Base-by-base conservation (phyloP, 345 rosid species). In the Isatis tinctoria region DNA sequence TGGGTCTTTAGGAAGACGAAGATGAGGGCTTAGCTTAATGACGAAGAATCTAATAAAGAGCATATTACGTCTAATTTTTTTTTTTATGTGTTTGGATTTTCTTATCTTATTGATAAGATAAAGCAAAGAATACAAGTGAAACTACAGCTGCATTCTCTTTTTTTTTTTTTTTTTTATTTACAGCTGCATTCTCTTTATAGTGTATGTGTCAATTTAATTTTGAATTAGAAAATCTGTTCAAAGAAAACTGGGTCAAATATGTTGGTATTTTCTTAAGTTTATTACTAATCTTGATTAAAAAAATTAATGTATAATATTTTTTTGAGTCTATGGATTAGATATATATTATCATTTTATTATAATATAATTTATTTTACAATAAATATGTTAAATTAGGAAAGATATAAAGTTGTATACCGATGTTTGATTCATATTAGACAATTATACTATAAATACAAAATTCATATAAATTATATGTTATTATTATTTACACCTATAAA, bases 11-110 rank as follows among this genome's bases (percentile, higher is more conserved):
- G 14, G 68, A 45, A 57, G 69, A 76, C 73, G 54, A 69, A 57
- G 77, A 66, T 74, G 62, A 74, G 82, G 78, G 80, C 74, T 77
- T 90, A 91, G 81, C 98, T 94, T 94, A 91, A 86, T 82, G 81
- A 77, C 90, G 91, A 93, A 93, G 98, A 83, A 86, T 89, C 82
- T 71, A 65, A 17, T 40, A 48, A 71, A 75, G 71, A 65, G 73
- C 35, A 47, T 56, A 36, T 65, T 20, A 70, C 20, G 39, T 35
- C 37, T 18, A 45, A 69, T 4, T 54, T 70, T 62, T 70, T 43
- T 32, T 69, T 26, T 24, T 16, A 12, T 44, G 32, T 57, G 51
- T 70, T 70, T 77, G 54, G 39, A 56, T 65, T 70, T 57, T 77
- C 67, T 64, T 65, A 64, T 77, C 52, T 37, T 51, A 40, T 51